Conservation (phyloP, 176 grass and related monocot genomes). For the Urochloa ruziziensis region DNA sequence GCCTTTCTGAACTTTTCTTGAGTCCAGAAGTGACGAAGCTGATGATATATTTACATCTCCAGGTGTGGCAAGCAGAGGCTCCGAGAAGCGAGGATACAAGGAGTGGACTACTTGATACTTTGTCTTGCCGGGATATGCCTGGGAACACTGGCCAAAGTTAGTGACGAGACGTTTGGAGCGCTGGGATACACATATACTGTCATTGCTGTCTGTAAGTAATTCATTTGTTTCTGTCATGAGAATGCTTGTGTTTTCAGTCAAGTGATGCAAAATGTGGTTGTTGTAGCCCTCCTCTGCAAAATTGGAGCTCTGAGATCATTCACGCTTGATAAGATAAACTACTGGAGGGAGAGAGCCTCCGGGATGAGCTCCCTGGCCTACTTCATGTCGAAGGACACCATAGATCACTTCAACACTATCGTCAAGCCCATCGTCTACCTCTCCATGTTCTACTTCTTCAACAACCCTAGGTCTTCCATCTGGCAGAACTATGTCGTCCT, state of each 20-base stretch:
- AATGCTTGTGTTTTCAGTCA: neutral
- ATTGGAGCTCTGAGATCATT: conserved; percentile 78
- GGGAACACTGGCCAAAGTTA: conserved; percentile 80
- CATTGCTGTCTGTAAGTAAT: conserved; percentile 84
- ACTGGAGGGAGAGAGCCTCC: conserved; percentile 74
- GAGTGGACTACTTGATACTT: conserved; percentile 70
- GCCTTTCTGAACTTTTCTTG: neutral
- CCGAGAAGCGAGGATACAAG: conserved; percentile 67
- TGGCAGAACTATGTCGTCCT: conserved; percentile 63
- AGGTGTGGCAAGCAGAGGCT: conserved; percentile 82
- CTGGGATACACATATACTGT: conserved; percentile 84
- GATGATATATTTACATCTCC: neutral
- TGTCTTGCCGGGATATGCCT: conserved; percentile 78
- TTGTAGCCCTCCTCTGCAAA: conserved; percentile 68
- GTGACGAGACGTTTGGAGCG: conserved; percentile 68
- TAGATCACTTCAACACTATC: conserved; percentile 77
- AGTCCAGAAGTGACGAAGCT: neutral
- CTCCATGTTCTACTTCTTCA: conserved; percentile 91
- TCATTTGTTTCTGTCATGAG: neutral
- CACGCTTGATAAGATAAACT: conserved; percentile 63
- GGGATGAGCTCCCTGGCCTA: conserved; percentile 80
- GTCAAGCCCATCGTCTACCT: conserved; percentile 80
- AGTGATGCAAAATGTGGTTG: neutral
- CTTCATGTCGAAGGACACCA: conserved; percentile 68
- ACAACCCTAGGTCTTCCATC: conserved; percentile 78